Percentiles rank a stretch among this genome's conserved stretches.
These are phyloP conservation scores for Lasiosphaeria ovina DNA, from an alignment of 495 filamentous ascomycete species.

Conservation along the genomic window DNA sequence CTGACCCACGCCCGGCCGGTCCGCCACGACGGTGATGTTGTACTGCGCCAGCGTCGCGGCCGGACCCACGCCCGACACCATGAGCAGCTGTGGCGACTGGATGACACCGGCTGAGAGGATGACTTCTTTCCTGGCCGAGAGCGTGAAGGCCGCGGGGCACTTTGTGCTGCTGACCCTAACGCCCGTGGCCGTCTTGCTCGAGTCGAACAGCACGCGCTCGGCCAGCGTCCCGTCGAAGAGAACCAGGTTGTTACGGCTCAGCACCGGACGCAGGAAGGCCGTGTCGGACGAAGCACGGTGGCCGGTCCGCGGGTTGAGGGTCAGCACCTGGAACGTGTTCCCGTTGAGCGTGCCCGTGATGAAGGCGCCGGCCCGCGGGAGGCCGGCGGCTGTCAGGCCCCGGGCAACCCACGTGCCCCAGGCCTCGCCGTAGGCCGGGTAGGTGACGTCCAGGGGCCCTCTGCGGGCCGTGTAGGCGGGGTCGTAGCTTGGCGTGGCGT, in stretches of 20 bases:
- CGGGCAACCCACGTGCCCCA: slow-evolving; percentile 38
- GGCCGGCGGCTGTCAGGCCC: slow-evolving; percentile 38
- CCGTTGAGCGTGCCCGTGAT: slow-evolving; percentile 44
- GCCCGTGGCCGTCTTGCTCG: slow-evolving; percentile 16
- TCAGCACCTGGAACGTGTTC: slow-evolving; percentile 37
- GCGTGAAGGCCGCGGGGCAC: slow-evolving; percentile 11
- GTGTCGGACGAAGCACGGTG: slow-evolving; percentile 28
- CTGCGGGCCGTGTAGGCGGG: slow-evolving; percentile 20
- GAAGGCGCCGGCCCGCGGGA: slow-evolving; percentile 36
- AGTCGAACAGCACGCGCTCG: slow-evolving; percentile 18
- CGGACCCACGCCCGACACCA: slow-evolving; percentile 55
- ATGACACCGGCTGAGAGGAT: slow-evolving; percentile 49
- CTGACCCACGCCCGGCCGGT: slow-evolving; percentile 51
- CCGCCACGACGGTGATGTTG: slow-evolving; percentile 40
- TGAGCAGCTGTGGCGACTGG: slow-evolving; percentile 51
- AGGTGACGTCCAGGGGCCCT: slow-evolving; percentile 53
- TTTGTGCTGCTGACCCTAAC: slow-evolving; percentile 5
- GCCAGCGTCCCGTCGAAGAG: slow-evolving; percentile 12
- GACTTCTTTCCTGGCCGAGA: slow-evolving; percentile 43
- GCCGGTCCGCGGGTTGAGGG: slow-evolving; percentile 36
- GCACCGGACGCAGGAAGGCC: slow-evolving; percentile 30
- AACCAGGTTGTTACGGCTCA: slow-evolving; percentile 3
- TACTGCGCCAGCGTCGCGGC: slow-evolving; percentile 32
- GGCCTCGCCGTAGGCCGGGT: slow-evolving; percentile 46
- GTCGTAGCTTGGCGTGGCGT: slow-evolving; percentile 48